These are phyloP conservation scores for Lactifluus subvellereus DNA, from an alignment of 768 basidiomycete genomes.

Conservation along the genomic window DNA sequence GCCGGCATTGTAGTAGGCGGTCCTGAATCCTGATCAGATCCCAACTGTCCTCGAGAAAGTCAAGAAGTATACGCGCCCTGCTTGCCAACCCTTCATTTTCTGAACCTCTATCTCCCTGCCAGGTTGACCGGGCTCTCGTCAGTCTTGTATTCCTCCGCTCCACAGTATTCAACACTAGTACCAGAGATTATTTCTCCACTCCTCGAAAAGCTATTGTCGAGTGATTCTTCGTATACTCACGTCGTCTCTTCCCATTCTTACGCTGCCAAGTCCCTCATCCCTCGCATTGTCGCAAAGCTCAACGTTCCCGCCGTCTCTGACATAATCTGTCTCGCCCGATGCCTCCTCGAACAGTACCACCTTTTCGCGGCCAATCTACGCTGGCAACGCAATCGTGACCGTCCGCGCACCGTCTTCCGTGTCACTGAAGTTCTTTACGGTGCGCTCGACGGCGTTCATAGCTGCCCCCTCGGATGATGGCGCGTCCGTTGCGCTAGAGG, in stretches of 20 bases:
- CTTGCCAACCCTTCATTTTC: background rate
- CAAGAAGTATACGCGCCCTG: constrained; percentile 55
- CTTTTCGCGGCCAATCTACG: constrained; percentile 93
- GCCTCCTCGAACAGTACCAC: constrained; percentile 64
- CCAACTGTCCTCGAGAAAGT: constrained; percentile 61
- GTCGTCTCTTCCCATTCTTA: constrained; percentile 90
- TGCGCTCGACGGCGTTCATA: constrained; percentile 85
- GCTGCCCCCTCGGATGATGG: constrained; percentile 51
- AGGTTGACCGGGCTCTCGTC: constrained; percentile 66
- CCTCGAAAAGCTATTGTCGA: constrained; percentile 65
- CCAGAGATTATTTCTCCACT: constrained; percentile 82
- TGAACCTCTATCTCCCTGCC: constrained; percentile 6
- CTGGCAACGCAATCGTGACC: constrained; percentile 94
- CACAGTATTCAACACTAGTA: constrained; percentile 60
- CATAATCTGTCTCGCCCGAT: constrained; percentile 77
- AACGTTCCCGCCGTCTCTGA: constrained; percentile 89
- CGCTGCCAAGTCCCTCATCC: constrained; percentile 86
- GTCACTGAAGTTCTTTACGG: constrained; percentile 89
- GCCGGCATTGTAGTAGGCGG: constrained; percentile 72
- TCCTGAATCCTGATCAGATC: constrained; percentile 60
- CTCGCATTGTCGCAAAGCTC: constrained; percentile 86
- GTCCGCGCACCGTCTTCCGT: constrained; percentile 75
- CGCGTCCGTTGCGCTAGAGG: constrained; percentile 52
- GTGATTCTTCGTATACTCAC: constrained; percentile 71
- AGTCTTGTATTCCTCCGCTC: constrained; percentile 63